Conservation (phyloP, 2,329 filamentous ascomycete genomes). For the Ophiostoma quercus region DNA sequence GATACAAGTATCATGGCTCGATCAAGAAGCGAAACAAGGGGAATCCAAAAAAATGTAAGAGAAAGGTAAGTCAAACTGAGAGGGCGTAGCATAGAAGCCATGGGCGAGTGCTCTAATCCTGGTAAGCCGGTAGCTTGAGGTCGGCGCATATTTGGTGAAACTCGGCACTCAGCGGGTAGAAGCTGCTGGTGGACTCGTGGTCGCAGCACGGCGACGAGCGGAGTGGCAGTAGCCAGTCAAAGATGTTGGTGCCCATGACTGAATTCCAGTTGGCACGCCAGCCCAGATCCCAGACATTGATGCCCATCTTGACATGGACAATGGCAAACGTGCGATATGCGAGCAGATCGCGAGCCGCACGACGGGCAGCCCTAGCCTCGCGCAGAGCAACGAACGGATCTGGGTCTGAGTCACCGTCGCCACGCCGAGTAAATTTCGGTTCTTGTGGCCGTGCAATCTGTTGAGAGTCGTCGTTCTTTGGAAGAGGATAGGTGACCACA, state of each 20-base stretch:
- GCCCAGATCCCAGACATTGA: constrained; percentile 83
- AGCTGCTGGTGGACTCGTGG: constrained; percentile 60
- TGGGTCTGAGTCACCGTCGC: constrained; percentile 18
- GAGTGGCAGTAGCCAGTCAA: constrained; percentile 80
- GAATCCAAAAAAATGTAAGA: background rate
- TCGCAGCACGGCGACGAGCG: constrained; percentile 66
- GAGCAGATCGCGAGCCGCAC: constrained; percentile 39
- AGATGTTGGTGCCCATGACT: constrained; percentile 66
- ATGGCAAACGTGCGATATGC: constrained; percentile 71
- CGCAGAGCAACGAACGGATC: constrained; percentile 17
- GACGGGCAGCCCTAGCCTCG: constrained; percentile 17
- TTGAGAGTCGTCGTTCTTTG: constrained; percentile 20
- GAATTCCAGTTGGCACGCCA: constrained; percentile 64
- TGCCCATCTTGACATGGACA: constrained; percentile 63
- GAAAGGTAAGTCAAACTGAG: background rate
- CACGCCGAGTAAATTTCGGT: background rate
- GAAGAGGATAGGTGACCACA: constrained; percentile 28
- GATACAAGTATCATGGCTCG: background rate
- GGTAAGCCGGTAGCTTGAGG: constrained; percentile 34
- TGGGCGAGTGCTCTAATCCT: background rate
- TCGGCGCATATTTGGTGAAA: constrained; percentile 52
- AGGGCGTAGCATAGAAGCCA: background rate
- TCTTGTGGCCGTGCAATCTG: background rate
- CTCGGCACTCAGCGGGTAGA: constrained; percentile 62
- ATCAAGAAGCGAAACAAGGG: background rate